These are phyloP conservation scores for Boletus sensibilis DNA, from an alignment of 768 basidiomycete species.

Conservation along the genomic window DNA sequence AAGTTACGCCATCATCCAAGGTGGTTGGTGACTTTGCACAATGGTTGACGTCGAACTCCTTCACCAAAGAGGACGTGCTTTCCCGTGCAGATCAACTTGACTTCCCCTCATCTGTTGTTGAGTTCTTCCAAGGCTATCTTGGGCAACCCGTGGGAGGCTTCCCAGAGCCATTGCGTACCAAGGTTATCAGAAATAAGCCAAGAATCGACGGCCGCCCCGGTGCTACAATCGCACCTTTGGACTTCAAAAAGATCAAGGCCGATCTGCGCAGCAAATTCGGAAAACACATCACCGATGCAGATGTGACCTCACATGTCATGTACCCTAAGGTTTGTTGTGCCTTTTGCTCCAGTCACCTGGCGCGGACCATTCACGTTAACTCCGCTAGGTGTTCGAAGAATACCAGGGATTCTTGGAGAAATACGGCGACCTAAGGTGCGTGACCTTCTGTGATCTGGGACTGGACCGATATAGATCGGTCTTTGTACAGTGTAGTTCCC, in stretches of 20 bases:
- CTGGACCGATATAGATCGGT: slow-evolving; percentile 13
- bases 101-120: slow-evolving; percentile 95
- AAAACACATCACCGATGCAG: slow-evolving; percentile 88
- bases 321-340: slow-evolving; percentile 81
- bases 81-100: slow-evolving; percentile 86
- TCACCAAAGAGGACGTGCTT: slow-evolving; percentile 84
- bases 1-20: slow-evolving; percentile 99
- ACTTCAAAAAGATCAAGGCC: slow-evolving; percentile 95
- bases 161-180: slow-evolving; percentile 92
- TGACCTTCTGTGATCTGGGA: slow-evolving; percentile 8
- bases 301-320: slow-evolving; percentile 96
- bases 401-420: slow-evolving; percentile 93
- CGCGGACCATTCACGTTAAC: slow-evolving; percentile 12
- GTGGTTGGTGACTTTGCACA: slow-evolving; percentile 99
- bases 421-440: slow-evolving; percentile 90
- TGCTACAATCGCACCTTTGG: slow-evolving; percentile 78
- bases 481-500: slow-evolving; percentile 73
- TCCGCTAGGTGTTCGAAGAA: slow-evolving; percentile 87
- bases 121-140: slow-evolving; percentile 99
- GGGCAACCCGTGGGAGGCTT: slow-evolving; percentile 98
- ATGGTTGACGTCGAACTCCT: slow-evolving; percentile 95
- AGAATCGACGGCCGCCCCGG: slow-evolving; percentile 95
- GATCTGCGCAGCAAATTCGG: slow-evolving; percentile 93
- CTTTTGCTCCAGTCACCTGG: slow-evolving; percentile 5
- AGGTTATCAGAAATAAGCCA: slow-evolving; percentile 90